phyloP scores from a whole-genome alignment of 441 rosid species.

The Pelargonium cotyledonis region DNA sequence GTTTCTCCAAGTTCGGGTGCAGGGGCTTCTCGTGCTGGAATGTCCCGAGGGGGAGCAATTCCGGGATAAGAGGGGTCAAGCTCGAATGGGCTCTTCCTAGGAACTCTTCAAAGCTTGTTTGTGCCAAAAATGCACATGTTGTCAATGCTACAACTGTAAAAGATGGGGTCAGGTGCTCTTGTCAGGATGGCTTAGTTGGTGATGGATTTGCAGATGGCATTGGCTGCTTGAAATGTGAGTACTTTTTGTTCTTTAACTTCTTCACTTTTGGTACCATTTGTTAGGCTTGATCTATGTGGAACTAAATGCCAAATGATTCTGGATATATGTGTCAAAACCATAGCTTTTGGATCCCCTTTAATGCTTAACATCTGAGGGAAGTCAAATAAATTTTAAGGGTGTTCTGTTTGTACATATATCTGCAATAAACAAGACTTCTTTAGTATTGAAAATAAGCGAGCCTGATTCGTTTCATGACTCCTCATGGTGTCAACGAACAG shows the following conservation, averaged over 20 bases:
- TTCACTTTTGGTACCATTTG: background rate
- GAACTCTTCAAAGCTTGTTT: slow-evolving; percentile 37
- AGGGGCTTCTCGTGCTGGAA: slow-evolving; percentile 79
- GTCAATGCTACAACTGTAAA: slow-evolving; percentile 59
- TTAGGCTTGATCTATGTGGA: too few species aligned
- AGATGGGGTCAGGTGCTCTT: slow-evolving; percentile 58
- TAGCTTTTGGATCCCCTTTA: too few species aligned
- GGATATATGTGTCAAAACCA: too few species aligned
- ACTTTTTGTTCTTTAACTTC: background rate
- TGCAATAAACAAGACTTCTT: too few species aligned
- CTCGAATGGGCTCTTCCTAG: slow-evolving; percentile 74
- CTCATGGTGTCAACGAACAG: slow-evolving; percentile 24
- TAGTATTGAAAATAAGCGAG: too few species aligned
- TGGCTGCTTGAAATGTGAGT: slow-evolving; percentile 69
- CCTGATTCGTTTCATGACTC: too few species aligned
- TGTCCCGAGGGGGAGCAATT: slow-evolving; percentile 47
- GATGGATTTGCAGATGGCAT: slow-evolving; percentile 58
- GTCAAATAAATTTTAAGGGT: too few species aligned
- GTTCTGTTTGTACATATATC: too few species aligned
- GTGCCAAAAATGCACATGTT: slow-evolving; percentile 41
- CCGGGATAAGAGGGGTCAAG: slow-evolving; percentile 67
- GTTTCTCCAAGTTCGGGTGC: slow-evolving; percentile 67
- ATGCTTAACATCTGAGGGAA: too few species aligned
- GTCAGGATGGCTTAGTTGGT: slow-evolving; percentile 59
- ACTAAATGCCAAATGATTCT: too few species aligned